Conservation (phyloP, 192 early-diverging fungal species). For the Backusella mclennaniae region DNA sequence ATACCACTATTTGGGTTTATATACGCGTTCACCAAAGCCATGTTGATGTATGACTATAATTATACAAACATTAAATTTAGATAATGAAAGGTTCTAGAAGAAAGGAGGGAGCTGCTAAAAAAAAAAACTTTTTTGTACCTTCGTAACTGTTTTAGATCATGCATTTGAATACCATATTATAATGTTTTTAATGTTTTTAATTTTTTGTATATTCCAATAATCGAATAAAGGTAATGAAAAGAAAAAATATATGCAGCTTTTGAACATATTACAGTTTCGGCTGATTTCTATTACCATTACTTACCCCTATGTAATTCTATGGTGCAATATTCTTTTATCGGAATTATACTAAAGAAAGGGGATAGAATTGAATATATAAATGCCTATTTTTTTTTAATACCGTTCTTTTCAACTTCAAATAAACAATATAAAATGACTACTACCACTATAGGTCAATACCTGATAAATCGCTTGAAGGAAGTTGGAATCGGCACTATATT, state of each 20-base stretch:
- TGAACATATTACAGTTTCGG: not conserved
- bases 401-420: not conserved
- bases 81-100: too few relatives aligned
- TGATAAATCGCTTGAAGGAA: constrained; percentile 44
- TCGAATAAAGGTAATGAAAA: not conserved
- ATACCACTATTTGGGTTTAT: not conserved
- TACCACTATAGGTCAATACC: constrained; percentile 35
- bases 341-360: not conserved
- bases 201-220: not conserved
- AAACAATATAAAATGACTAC: not conserved
- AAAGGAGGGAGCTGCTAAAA: too few relatives aligned
- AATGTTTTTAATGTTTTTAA: not conserved
- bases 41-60: not conserved
- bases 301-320: not conserved
- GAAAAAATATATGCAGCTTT: not conserved
- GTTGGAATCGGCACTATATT: constrained; percentile 43
- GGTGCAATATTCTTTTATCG: not conserved
- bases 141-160: too few relatives aligned
- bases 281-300: not conserved
- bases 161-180: too few relatives aligned
- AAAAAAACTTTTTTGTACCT: too few relatives aligned
- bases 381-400: not conserved
- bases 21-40: not conserved
- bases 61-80: not conserved
- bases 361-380: not conserved